Evolutionary conservation across 2,329 filamentous ascomycete species (phyloP).

Genomic region (Anthostomella pinea): DNA sequence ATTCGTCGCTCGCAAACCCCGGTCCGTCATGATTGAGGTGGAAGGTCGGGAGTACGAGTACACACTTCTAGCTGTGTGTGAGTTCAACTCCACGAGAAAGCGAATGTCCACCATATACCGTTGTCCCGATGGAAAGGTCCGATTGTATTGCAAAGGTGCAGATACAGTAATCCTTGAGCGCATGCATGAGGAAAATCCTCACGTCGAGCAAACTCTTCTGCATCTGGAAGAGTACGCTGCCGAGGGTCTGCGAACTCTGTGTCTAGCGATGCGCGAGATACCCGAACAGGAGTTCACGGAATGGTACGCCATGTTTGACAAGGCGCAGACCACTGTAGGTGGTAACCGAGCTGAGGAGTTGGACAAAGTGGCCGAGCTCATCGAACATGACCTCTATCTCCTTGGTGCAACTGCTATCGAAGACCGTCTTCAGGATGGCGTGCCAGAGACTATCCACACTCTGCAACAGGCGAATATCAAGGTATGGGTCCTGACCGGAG

Average conservation of each 20-base stretch:
- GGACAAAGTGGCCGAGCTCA: slow-evolving; percentile 94
- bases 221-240: slow-evolving; percentile 99
- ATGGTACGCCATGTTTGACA: slow-evolving; percentile 84
- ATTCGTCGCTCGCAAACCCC: slow-evolving; percentile 87
- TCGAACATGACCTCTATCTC: slow-evolving; percentile 87
- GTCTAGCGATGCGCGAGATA: slow-evolving; percentile 89
- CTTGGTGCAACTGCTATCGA: slow-evolving; percentile 96
- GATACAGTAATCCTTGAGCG: slow-evolving; percentile 97
- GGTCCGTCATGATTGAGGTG: slow-evolving; percentile 78
- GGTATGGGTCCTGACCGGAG: slow-evolving; percentile 96
- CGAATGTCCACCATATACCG: slow-evolving; percentile 97
- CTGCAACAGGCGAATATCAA: slow-evolving; percentile 97
- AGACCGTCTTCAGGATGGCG: slow-evolving; percentile 93
- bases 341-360: slow-evolving; percentile 92
- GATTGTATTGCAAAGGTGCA: slow-evolving; percentile 93
- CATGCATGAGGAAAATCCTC: slow-evolving; percentile 76
- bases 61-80: slow-evolving; percentile 91
- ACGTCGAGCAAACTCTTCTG: slow-evolving; percentile 83
- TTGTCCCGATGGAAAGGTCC: slow-evolving; percentile 91
- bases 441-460: slow-evolving; percentile 96
- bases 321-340: slow-evolving; percentile 82
- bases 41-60: slow-evolving; percentile 74
- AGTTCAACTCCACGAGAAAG: slow-evolving; percentile 97
- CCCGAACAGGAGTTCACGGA: slow-evolving; percentile 84
- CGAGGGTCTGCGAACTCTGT: slow-evolving; percentile 90